phyloP scores from a whole-genome alignment of 2,329 filamentous ascomycete genomes.

The Bisporella sp. region DNA sequence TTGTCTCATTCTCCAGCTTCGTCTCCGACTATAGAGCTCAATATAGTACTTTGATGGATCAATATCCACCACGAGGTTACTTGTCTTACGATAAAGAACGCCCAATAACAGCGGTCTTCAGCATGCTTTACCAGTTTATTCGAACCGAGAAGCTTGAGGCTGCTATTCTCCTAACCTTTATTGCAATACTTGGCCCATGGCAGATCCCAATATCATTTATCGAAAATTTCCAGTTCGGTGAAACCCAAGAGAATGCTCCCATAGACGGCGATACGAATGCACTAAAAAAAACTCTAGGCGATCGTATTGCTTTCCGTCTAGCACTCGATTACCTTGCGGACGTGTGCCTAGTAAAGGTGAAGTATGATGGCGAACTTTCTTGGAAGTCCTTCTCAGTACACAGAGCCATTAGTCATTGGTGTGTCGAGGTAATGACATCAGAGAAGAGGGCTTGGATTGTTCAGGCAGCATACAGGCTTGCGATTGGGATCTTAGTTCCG shows the following conservation, averaged over 20 bases:
- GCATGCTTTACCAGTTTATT: background rate
- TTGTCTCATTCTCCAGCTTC: background rate
- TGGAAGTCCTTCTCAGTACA: background rate
- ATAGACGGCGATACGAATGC: background rate
- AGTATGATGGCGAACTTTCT: background rate
- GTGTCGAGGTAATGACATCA: background rate
- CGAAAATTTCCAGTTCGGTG: background rate
- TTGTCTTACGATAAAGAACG: background rate
- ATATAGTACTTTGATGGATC: background rate
- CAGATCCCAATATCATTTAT: background rate
- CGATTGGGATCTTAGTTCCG: background rate
- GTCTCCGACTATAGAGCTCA: background rate
- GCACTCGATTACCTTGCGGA: background rate
- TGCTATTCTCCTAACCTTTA: background rate
- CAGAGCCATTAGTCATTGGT: background rate
- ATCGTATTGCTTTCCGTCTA: background rate
- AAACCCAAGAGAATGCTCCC: background rate
- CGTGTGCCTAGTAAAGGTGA: background rate
- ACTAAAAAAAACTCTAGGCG: background rate
- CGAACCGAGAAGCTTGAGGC: background rate
- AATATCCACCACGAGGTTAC: background rate
- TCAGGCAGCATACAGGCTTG: background rate
- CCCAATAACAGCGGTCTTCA: background rate
- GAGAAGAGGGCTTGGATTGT: background rate
- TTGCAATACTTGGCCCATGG: background rate